Evolutionary conservation across 2,329 filamentous ascomycete genomes (phyloP), one percentile per base, ranked within the genome.

Genomic region (Magnaporthiopsis incrustans): DNA sequence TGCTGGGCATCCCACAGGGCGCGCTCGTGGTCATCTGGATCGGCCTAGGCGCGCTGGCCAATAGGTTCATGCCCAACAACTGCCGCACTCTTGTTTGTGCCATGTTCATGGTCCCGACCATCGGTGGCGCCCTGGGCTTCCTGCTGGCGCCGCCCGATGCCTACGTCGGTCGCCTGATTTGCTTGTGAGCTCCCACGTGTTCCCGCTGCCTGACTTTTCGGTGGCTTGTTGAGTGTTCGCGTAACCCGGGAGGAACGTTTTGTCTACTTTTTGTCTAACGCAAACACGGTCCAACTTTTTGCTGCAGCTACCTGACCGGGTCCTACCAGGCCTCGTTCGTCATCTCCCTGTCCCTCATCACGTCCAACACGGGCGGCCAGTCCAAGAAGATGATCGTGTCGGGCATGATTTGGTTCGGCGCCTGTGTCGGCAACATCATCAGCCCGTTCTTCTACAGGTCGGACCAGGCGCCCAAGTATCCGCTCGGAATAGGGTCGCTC

Each of bases 341-440:
- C 59, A 71, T 78, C 27, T 73, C 69, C 2, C 72, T 82, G 0
- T 78, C 77, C 1, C 76, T 82, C 65, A 78, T 78, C 57, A 81
- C 79, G 0, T 79, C 79, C 53, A 83, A 84, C 67, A 79, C 78
- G 0, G 79, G 76, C 1, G 84, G 84, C 0, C 83, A 86, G 66
- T 85, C 84, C 1, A 87, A 87, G 70, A 86, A 88, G 70, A 84
- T 87, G 59, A 81, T 87, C 32, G 85, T 84, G n/a, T 86, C 85
- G 27, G 84, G 82, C 1, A 80, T 85, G 64, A 77, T 86, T 2
- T 87, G 85, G 74, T 76, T 87, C 12, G 84, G 83, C 0, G 83
- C 83, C 64, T 86, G 84, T 68, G 78, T 82, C 1, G 85, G 85
- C 6, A 87, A 88, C 68, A 85, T 88, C 57, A 80, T 79, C 4